Evolutionary conservation across 208 protist genomes (phyloP).

Genomic region (Strigomonas oncopelti): DNA sequence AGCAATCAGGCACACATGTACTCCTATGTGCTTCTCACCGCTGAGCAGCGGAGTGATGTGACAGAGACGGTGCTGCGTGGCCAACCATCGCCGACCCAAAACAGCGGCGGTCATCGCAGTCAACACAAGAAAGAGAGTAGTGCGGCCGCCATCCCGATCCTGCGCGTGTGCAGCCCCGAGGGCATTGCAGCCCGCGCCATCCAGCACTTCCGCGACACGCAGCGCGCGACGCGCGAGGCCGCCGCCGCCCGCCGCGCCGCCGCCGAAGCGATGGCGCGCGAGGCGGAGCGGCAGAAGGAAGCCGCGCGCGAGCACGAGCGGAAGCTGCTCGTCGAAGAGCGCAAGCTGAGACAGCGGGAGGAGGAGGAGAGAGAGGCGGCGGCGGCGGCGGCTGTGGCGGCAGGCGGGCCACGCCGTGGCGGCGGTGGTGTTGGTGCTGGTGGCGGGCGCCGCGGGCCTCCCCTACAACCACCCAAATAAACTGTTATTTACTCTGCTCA

Average conservation of each 20-base stretch:
- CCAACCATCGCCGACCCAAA: no score
- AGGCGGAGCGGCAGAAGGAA: slow-evolving; percentile 48
- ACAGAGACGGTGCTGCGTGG: no score
- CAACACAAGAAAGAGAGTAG: no score
- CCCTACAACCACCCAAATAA: no score
- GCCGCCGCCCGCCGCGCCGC: slow-evolving; percentile 36
- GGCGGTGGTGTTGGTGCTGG: no score
- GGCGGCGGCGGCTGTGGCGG: slow-evolving; percentile 19
- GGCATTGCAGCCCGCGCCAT: slow-evolving; percentile 49
- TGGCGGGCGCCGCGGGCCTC: no score
- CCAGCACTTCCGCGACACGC: slow-evolving; percentile 35
- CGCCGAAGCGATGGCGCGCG: slow-evolving; percentile 51
- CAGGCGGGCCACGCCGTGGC: neutral
- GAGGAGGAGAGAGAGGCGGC: slow-evolving; percentile 29
- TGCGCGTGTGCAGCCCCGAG: slow-evolving; percentile 26
- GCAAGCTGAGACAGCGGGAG: slow-evolving; percentile 34
- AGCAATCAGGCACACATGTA: no score
- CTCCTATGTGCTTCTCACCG: no score
- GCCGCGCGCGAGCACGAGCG: slow-evolving; percentile 52
- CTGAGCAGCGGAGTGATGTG: neutral
- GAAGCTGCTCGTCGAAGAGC: slow-evolving; percentile 45
- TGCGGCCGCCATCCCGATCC: neutral
- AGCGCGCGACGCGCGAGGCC: slow-evolving; percentile 42
- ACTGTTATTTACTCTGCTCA: no score
- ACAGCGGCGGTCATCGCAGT: no score